A percentile compares a stretch with the other conserved stretches of the same genome.
Conservation (phyloP, 805 yeast genomes). For the Scheffersomyces ergatensis region DNA sequence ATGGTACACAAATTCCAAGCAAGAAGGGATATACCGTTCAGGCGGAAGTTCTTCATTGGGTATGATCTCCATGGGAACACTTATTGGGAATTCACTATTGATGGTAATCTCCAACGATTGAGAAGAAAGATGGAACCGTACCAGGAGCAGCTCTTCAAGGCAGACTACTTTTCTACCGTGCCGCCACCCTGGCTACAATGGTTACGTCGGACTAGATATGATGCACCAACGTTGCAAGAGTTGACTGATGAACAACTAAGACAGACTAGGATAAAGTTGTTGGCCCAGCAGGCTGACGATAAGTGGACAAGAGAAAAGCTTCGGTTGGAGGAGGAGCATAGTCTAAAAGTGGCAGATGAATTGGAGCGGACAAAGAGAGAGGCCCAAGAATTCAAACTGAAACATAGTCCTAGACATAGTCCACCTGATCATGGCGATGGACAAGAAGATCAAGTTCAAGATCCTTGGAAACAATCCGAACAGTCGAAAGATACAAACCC, state of each 20-base stretch:
- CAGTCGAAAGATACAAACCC: conserved; percentile 24
- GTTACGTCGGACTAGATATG: conserved; percentile 62
- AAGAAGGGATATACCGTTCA: conserved; percentile 62
- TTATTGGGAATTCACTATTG: conserved; percentile 75
- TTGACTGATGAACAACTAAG: conserved; percentile 57
- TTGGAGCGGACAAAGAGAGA: conserved; percentile 24
- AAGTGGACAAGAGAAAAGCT: conserved; percentile 38
- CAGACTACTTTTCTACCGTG: conserved; percentile 57
- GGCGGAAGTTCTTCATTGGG: conserved; percentile 67
- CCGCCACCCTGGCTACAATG: conserved; percentile 82
- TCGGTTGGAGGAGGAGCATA: conserved; percentile 30
- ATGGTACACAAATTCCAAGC: conserved; percentile 58
- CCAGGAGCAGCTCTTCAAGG: conserved; percentile 44
- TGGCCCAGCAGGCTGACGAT: conserved; percentile 47
- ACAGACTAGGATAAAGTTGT: conserved; percentile 47
- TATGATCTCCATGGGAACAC: conserved; percentile 83
- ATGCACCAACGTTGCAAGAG: conserved; percentile 64
- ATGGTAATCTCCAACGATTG: conserved; percentile 49
- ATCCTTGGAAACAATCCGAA: conserved; percentile 39
- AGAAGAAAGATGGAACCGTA: conserved; percentile 65
- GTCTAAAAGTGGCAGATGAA: conserved; percentile 27
- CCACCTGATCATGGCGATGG: too few species aligned
- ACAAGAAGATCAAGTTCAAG: conserved; percentile 4
- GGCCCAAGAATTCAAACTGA: conserved; percentile 6
- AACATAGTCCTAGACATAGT: too few species aligned